Base-by-base conservation (phyloP, 306 rosid genomes). In the Corylus heterophylla region DNA sequence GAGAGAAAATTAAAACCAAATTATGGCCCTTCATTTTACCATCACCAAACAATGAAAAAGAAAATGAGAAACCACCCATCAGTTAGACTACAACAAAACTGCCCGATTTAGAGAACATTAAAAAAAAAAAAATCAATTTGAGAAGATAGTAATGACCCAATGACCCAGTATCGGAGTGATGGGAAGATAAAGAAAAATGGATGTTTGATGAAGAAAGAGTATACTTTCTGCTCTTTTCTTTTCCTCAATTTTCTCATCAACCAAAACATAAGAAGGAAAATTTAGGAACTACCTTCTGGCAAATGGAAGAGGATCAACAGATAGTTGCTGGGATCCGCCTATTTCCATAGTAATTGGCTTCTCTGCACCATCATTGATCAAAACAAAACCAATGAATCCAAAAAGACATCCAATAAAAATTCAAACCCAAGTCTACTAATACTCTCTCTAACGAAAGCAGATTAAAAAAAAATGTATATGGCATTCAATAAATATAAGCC, bases 211-310 rank as follows among this genome's bases (percentile, higher is more conserved):
- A 11, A 25, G 4, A 58, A 9, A 69, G 55, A 42, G 4, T 14
- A 4, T 4, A 22, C 1, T 25, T 42, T 14, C 17, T 44, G 58
- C 62, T 71, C 71, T 22, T 56, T 47, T 31, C 39, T 29, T 22
- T 55, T 68, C 45, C 31, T 5, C 29, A 3, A 73, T 12, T 56
- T 35, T 39, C 58, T 6, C 20, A 20, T 56, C 39, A 56, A 67
- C 29, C 66, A 74, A 74, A 18, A 17, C 22, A 20, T 11, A 62
- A 25, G 8, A 52, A 51, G 31, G n/a, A 66, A 44, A 55, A 27
- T 50, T 29, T 59, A 64, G n/a, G 22, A 78, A 78, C 12, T 39
- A 92, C 97, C 88, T 85, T 85, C 97, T 80, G 20, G 97, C 98
- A 81, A 92, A 92, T 12, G 94, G 82, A 68, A 92, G 82, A 82